Evolutionary conservation across 1,284 basidiomycete species (phyloP).

Genomic region (Naganishia sp.): DNA sequence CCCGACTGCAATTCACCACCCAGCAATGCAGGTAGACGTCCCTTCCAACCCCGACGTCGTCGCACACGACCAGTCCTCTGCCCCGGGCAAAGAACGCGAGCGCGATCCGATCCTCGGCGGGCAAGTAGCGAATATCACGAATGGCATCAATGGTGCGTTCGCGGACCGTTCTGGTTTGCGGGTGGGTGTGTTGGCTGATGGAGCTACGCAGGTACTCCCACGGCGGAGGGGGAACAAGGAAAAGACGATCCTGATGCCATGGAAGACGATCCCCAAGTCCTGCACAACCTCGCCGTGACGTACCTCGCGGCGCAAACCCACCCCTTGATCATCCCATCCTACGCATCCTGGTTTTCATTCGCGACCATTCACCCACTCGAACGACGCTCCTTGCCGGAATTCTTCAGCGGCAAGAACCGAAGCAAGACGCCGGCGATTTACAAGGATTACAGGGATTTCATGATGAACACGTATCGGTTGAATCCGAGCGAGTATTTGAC

Average conservation of each 20-base stretch:
- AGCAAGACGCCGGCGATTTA: slow-evolving; percentile 96
- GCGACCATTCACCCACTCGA: slow-evolving; percentile 90
- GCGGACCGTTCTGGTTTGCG: not conserved
- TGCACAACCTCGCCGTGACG: slow-evolving; percentile 54
- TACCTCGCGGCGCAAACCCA: slow-evolving; percentile 97
- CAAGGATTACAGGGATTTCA: slow-evolving; percentile 99
- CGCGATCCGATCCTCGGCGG: slow-evolving; percentile 52
- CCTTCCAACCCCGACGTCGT: slow-evolving; percentile 38
- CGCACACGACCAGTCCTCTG: slow-evolving; percentile 47
- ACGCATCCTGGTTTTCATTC: slow-evolving; percentile 98
- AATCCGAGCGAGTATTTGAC: slow-evolving; percentile 95
- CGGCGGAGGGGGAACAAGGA: not conserved
- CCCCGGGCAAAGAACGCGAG: slow-evolving; percentile 54
- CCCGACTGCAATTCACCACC: not conserved
- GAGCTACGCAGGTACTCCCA: not conserved
- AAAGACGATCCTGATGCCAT: slow-evolving; percentile 23
- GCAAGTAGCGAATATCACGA: slow-evolving; percentile 50
- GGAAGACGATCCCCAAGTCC: slow-evolving; percentile 42
- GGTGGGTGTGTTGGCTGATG: not conserved
- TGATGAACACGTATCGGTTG: slow-evolving; percentile 97
- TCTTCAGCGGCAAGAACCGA: slow-evolving; percentile 94
- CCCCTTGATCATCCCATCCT: slow-evolving; percentile 94
- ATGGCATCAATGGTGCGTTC: slow-evolving; percentile 38
- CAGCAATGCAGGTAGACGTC: slow-evolving; percentile 22
- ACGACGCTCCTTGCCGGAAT: slow-evolving; percentile 89